phyloP scores from a whole-genome alignment of 2,329 filamentous ascomycete species.

The Xylaria sp. region DNA sequence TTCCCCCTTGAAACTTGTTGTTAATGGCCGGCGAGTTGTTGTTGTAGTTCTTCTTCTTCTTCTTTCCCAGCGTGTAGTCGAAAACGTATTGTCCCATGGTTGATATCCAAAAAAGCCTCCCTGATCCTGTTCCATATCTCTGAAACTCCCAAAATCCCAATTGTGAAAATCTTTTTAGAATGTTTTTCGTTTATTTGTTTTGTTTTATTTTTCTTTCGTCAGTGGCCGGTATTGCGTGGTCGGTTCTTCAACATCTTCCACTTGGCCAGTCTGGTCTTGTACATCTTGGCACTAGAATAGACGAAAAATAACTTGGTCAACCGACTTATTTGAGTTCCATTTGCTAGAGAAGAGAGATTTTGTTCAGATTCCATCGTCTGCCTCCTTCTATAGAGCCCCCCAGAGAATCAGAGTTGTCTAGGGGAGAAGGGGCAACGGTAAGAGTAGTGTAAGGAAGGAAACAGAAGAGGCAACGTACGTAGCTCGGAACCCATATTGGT shows the following conservation, averaged over 20 bases:
- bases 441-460: constrained; percentile 7
- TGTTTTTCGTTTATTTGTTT: background rate
- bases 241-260: constrained; percentile 27
- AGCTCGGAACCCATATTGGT: constrained; percentile 23
- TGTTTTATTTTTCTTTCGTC: background rate
- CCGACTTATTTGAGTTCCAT: background rate
- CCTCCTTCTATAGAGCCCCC: background rate
- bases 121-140: background rate
- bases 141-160: constrained; percentile 3
- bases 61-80: background rate
- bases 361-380: background rate
- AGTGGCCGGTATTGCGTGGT: constrained; percentile 22
- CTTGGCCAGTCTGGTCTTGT: constrained; percentile 24
- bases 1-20: background rate
- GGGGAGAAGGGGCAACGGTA: constrained; percentile 1
- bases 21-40: constrained; percentile 2
- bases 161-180: background rate
- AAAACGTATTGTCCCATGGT: background rate
- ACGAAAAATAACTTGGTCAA: constrained; percentile 1
- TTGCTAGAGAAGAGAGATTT: background rate
- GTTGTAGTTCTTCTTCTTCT: constrained; percentile 1
- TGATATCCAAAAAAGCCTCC: background rate
- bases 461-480: constrained; percentile 18
- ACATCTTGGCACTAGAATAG: constrained; percentile 22
- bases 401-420: constrained; percentile 9